Conservation (phyloP, 306 rosid species). For the Gastrolobium villosum region DNA sequence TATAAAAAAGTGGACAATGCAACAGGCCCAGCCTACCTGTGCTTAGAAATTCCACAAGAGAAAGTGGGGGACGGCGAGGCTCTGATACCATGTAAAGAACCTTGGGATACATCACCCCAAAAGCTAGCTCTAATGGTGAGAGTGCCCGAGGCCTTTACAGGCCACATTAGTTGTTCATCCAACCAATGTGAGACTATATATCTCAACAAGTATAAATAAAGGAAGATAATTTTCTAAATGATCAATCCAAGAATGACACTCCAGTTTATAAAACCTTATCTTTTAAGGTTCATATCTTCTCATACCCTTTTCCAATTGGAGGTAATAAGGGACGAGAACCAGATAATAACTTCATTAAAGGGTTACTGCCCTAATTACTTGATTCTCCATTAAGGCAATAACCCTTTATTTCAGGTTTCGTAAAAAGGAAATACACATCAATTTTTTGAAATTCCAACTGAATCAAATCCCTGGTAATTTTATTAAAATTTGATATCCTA, state of each 20-base stretch:
- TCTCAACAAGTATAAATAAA: constrained; percentile 39
- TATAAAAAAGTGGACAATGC: too few species aligned
- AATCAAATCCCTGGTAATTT: constrained; percentile 45
- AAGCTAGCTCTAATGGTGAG: too few species aligned
- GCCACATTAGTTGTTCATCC: too few species aligned
- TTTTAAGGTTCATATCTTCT: constrained; percentile 24
- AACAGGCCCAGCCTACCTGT: too few species aligned
- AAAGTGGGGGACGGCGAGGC: too few species aligned
- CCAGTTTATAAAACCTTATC: constrained; percentile 44
- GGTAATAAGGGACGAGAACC: not conserved
- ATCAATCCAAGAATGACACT: constrained; percentile 50
- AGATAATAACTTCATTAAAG: too few species aligned
- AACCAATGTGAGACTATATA: too few species aligned
- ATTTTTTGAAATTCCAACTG: constrained; percentile 24
- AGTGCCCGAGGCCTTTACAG: too few species aligned
- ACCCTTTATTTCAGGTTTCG: not conserved
- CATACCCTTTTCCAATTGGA: not conserved
- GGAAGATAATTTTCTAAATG: constrained; percentile 24
- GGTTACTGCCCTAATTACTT: not conserved
- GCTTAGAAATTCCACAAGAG: too few species aligned
- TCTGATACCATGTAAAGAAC: too few species aligned
- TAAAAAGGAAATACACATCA: not conserved
- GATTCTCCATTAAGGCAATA: not conserved
- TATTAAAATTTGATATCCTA: constrained; percentile 28
- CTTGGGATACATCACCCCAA: too few species aligned